Conservation (phyloP, 768 basidiomycete genomes). For the Xerocomellus chrysenteron region DNA sequence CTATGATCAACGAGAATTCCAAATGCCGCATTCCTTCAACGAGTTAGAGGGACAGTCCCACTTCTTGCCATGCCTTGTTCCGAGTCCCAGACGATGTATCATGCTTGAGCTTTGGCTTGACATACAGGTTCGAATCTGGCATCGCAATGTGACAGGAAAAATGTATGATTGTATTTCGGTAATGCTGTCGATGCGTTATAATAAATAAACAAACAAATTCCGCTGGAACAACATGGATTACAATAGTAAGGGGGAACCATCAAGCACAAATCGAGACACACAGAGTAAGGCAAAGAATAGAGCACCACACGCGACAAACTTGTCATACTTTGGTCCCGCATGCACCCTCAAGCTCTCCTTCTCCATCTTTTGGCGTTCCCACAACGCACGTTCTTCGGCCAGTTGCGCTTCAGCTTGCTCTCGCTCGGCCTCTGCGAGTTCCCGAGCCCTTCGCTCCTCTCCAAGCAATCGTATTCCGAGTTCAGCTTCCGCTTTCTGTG, state of each 20-base stretch:
- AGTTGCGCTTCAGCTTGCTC: slow-evolving; percentile 15
- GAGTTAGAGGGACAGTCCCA: too few species aligned
- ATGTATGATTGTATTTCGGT: neutral
- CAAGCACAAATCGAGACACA: slow-evolving; percentile 14
- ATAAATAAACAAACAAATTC: neutral
- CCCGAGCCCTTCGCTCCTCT: slow-evolving; percentile 20
- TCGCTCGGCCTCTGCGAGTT: slow-evolving; percentile 16
- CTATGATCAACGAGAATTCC: neutral
- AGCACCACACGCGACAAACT: slow-evolving; percentile 14
- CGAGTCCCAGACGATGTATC: too few species aligned
- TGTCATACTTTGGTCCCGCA: slow-evolving; percentile 3
- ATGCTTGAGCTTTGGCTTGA: too few species aligned
- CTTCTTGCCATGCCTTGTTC: too few species aligned
- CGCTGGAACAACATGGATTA: neutral
- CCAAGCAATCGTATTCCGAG: slow-evolving; percentile 15
- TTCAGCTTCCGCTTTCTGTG: slow-evolving; percentile 13
- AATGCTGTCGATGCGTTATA: neutral
- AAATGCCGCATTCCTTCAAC: too few species aligned
- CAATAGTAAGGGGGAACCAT: neutral
- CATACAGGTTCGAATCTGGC: neutral
- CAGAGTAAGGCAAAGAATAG: slow-evolving; percentile 12
- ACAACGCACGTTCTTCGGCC: slow-evolving; percentile 10
- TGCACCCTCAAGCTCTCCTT: neutral
- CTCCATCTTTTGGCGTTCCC: slow-evolving; percentile 6
- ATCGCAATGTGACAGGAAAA: neutral